Base-by-base conservation (phyloP, 225 moss, liverwort and hornwort genomes). In the Antitrichia curtipendula region DNA sequence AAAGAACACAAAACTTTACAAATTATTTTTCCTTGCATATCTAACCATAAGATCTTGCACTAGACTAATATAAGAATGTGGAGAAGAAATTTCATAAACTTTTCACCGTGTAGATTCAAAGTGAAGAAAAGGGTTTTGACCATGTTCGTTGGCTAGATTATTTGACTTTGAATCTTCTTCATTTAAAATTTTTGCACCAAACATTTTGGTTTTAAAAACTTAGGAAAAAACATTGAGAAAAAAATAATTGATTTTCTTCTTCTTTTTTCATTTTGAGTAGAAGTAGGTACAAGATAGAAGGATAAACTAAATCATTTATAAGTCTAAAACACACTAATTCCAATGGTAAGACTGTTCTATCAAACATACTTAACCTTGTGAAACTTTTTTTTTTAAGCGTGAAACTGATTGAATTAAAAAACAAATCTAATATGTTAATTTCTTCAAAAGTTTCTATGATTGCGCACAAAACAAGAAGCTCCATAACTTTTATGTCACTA, bases 111-210 rank as follows among this genome's bases (percentile, higher is more conserved):
- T 7, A 23, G 2, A 38, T 68, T 68, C 22, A 13, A 66, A 22
- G 12, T 38, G 2, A 22, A 68, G 13, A 38, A 38, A 68, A 12
- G 2, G 0, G 1, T n/a, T 66, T 23, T 22, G 12, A n/a, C 0
- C 3, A 22, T 3, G 0, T 66, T n/a, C 7, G 0, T 66, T 12
- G 0, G 21, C 3, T 68, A 38, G 18, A 68, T 21, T 68, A 22
- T 38, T 68, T 19, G 38, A 68, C 38, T 22, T 68, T 22, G 22
- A 66, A n/a, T n/a, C 7, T 22, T n/a, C 21, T n/a, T n/a, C 12
- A 24, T 0, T 23, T 4, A 3, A 24, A 36, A 5, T 21, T 19
- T 65, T 65, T 36, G 20, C 11, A 20, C 20, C 5, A 36, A 36
- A 10, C 1, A 18, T 36, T 65, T 65, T 36, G 19, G 6, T 5